These are phyloP conservation scores for Peziza echinospora DNA, from an alignment of 495 filamentous ascomycete genomes.

Conservation along the genomic window DNA sequence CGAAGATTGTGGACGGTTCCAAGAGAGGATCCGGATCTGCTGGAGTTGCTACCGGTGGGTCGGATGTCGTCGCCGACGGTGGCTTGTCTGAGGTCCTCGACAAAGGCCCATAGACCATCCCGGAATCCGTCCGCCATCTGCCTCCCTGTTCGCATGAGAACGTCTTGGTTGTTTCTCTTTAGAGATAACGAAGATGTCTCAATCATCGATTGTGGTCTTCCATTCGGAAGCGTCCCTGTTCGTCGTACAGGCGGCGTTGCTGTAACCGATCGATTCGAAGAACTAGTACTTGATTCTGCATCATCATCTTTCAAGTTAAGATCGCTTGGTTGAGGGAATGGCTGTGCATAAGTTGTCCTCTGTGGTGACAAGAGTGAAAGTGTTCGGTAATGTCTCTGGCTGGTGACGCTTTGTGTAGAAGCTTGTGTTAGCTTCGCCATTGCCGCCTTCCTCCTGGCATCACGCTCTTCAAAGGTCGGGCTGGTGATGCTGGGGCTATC, in stretches of 20 bases:
- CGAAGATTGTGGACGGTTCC: background rate
- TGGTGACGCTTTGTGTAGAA: slow-evolving; percentile 26
- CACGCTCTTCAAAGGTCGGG: slow-evolving; percentile 17
- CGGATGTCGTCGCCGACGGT: slow-evolving; percentile 76
- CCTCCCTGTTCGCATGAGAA: slow-evolving; percentile 44
- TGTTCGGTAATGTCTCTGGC: slow-evolving; percentile 44
- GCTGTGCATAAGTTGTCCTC: slow-evolving; percentile 19
- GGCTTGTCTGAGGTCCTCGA: slow-evolving; percentile 85
- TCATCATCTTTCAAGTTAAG: too few species aligned
- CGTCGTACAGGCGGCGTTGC: slow-evolving; percentile 10
- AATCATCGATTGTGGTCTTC: slow-evolving; percentile 11
- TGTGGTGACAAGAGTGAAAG: slow-evolving; percentile 37
- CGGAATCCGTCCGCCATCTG: slow-evolving; percentile 80
- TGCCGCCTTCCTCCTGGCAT: slow-evolving; percentile 36
- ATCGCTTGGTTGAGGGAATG: slow-evolving; percentile 19
- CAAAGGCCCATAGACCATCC: slow-evolving; percentile 85
- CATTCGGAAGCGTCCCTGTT: slow-evolving; percentile 13
- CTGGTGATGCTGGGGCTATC: slow-evolving; percentile 6
- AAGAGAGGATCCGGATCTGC: slow-evolving; percentile 11
- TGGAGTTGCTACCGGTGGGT: slow-evolving; percentile 7
- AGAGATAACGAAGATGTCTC: slow-evolving; percentile 19
- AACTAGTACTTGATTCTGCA: background rate
- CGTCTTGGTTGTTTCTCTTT: slow-evolving; percentile 23
- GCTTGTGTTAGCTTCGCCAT: slow-evolving; percentile 8
- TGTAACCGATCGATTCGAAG: background rate